These are phyloP conservation scores for Tricholoma bakamatsutake DNA, from an alignment of 768 basidiomycete species.

Conservation along the genomic window DNA sequence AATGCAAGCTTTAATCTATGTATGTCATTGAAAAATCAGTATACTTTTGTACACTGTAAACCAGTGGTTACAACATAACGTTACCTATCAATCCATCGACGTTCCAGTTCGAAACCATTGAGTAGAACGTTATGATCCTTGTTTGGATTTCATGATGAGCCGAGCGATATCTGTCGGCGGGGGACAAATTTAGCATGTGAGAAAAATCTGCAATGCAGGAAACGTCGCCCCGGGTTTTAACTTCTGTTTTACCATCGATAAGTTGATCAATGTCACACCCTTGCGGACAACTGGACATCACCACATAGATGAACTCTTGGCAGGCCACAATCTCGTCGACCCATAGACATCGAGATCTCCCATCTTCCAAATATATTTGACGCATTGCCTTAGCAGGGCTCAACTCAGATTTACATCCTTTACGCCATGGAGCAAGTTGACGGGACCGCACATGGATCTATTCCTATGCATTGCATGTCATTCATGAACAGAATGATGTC, in stretches of 20 bases:
- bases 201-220: neutral
- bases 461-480: neutral
- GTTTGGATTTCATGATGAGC: neutral
- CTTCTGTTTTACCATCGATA: neutral
- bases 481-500: too few relatives aligned
- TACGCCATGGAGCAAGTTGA: neutral
- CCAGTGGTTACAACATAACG: neutral
- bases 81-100: neutral
- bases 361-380: neutral
- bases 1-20: neutral
- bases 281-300: neutral
- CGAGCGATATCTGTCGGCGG: neutral
- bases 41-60: too few relatives aligned
- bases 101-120: neutral
- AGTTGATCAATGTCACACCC: neutral
- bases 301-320: neutral
- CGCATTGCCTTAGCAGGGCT: neutral
- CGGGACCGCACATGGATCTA: neutral
- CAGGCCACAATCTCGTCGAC: too few relatives aligned
- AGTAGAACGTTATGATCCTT: neutral
- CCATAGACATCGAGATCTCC: neutral
- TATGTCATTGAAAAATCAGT: neutral
- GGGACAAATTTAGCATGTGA: neutral
- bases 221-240: neutral
- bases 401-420: neutral